Evolutionary conservation across 2,329 filamentous ascomycete species (phyloP), one percentile per base, ranked within the genome.

Genomic region (Aspergillus awamori): DNA sequence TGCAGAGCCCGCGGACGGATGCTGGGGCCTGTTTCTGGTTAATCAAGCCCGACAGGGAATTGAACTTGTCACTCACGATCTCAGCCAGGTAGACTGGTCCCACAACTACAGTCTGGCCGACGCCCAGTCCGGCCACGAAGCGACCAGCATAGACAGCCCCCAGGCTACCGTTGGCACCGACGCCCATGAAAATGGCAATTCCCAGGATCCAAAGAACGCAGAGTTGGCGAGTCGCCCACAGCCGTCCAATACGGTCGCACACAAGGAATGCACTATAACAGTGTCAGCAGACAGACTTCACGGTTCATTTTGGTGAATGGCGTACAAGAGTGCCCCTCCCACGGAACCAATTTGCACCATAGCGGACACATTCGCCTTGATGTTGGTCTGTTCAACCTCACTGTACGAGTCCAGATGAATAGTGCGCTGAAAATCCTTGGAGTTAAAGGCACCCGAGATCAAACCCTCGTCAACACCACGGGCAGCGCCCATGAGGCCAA

Each of bases 301-400:
- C 22, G 6, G 33, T 56, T 60, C 47, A 59, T 33, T 17, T 1
- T 20, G 28, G 43, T 11, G 4, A 39, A 15, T 20, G 13, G 72
- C 78, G 64, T 70, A 82, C 80, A 89, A 82, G 33, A 91, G 80
- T 30, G 89, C 88, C 47, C 90, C 90, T 4, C 81, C 87, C 30
- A 93, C 89, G 20, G 86, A 90, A 20, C 90, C 90, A 69, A 93
- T 86, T 76, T 93, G 90, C 0, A 93, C 90, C 90, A 93, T 93
- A 53, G 89, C 85, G 86, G 41, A 93, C 89, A 93, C 89, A 74
- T 93, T 93, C 67, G 84, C 87, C 76, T 90, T 87, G 77, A 89
- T 87, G 73, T 90, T 87, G 63, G 89, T 87, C 70, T 84, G 80
- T 51, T 85, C 81, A 4, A 82, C 78, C 0, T 75, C 68, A 49